phyloP scores from a whole-genome alignment of 345 rosid species.

The Salix suchowensis region DNA sequence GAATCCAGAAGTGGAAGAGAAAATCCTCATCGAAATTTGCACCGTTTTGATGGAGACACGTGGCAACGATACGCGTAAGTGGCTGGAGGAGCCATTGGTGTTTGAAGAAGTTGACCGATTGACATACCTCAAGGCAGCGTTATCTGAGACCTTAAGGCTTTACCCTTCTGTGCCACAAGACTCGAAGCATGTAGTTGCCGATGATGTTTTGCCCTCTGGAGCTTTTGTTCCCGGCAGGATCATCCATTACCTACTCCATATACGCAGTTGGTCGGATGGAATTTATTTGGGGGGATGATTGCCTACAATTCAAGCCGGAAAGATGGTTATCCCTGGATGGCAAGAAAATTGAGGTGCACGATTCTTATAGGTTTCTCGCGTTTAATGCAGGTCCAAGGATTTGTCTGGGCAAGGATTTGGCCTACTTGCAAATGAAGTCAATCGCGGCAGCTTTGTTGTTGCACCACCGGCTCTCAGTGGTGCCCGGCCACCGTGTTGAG shows the following conservation, averaged over 20 bases:
- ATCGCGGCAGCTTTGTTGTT: conserved; percentile 36
- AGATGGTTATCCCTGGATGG: conserved; percentile 36
- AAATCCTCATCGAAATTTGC: conserved; percentile 34
- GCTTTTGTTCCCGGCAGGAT: conserved; percentile 38
- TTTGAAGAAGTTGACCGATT: conserved; percentile 45
- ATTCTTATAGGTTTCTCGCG: conserved; percentile 30
- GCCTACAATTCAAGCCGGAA: conserved; percentile 43
- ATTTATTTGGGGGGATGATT: conserved; percentile 43
- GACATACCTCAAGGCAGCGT: conserved; percentile 38
- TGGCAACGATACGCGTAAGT: conserved; percentile 28
- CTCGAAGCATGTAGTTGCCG: conserved; percentile 41
- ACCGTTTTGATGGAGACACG: conserved; percentile 37
- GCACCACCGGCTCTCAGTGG: conserved; percentile 38
- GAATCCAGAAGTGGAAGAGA: conserved; percentile 34
- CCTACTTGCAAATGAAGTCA: conserved; percentile 48
- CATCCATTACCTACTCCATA: conserved; percentile 41
- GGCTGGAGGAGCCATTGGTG: conserved; percentile 42
- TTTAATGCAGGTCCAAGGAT: conserved; percentile 53
- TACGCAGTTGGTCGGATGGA: conserved; percentile 38
- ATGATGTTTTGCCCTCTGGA: conserved; percentile 38
- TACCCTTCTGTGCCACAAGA: conserved; percentile 50
- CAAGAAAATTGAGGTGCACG: conserved; percentile 21
- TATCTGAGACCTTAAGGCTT: conserved; percentile 46
- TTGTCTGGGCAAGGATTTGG: conserved; percentile 46
- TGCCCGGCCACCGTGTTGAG: conserved; percentile 42